A percentile compares a stretch with the other conserved stretches of the same genome.
phyloP scores from a whole-genome alignment of 805 yeast species.

The Kodamaea kaohsiungensis region DNA sequence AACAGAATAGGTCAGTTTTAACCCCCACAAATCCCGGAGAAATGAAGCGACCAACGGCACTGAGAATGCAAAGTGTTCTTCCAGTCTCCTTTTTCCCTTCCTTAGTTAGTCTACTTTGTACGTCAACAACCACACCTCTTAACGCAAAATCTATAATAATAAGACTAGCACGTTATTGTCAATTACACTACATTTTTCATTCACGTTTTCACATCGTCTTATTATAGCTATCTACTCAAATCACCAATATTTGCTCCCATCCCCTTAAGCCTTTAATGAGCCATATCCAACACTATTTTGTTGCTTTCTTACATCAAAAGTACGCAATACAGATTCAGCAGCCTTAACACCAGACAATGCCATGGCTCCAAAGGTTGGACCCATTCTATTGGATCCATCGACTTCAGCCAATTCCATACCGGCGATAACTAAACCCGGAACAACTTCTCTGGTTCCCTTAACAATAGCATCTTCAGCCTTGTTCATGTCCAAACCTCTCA shows the following conservation, averaged over 20 bases:
- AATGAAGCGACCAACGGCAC: neutral
- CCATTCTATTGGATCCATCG: constrained; percentile 80
- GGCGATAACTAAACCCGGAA: constrained; percentile 64
- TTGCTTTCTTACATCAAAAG: constrained; percentile 36
- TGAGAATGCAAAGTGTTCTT: neutral
- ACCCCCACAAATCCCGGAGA: neutral
- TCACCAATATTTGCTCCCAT: neutral
- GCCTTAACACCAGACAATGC: constrained; percentile 77
- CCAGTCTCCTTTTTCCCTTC: too few relatives aligned
- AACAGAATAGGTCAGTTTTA: neutral
- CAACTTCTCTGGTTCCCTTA: constrained; percentile 63
- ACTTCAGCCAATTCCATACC: constrained; percentile 83
- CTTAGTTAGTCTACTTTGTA: neutral
- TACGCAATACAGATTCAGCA: constrained; percentile 54
- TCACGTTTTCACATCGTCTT: neutral
- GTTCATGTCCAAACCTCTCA: constrained; percentile 82
- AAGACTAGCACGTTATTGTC: neutral
- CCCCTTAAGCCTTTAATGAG: neutral
- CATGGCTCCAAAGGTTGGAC: constrained; percentile 85
- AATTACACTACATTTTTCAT: neutral
- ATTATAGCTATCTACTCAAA: neutral
- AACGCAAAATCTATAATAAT: neutral
- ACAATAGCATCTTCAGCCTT: constrained; percentile 75
- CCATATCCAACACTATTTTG: constrained; percentile 28
- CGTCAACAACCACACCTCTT: neutral